phyloP scores from a whole-genome alignment of 1,139 yeast species.

The Hemisphaericaspora xylofermentans region DNA sequence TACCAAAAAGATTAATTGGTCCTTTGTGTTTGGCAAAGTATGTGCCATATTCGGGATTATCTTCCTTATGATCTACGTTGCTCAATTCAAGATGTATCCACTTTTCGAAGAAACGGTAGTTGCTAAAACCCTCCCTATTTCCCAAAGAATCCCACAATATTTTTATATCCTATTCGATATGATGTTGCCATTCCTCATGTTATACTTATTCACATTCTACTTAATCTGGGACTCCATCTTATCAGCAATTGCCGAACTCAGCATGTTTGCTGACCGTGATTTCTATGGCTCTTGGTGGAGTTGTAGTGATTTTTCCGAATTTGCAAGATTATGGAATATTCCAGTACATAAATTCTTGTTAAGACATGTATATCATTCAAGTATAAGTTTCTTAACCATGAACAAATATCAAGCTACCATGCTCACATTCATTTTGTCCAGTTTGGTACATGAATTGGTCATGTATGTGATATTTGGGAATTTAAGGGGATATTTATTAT shows the following conservation, averaged over 20 bases:
- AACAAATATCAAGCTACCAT: constrained; percentile 69
- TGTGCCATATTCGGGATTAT: constrained; percentile 86
- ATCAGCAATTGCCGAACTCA: constrained; percentile 85
- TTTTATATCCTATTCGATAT: constrained; percentile 68
- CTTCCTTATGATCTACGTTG: constrained; percentile 74
- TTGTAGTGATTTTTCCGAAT: constrained; percentile 90
- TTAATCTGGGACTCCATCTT: constrained; percentile 93
- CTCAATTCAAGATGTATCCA: constrained; percentile 80
- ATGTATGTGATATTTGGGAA: constrained; percentile 86
- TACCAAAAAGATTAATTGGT: constrained; percentile 65
- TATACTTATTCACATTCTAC: constrained; percentile 79
- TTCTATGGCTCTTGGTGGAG: constrained; percentile 99
- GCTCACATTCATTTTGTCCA: constrained; percentile 77
- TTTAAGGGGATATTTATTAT: constrained; percentile 74
- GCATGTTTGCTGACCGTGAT: constrained; percentile 82
- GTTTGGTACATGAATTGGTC: constrained; percentile 84
- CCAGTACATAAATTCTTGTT: constrained; percentile 92
- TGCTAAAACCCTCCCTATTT: constrained; percentile 47
- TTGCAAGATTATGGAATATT: constrained; percentile 89
- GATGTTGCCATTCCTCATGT: constrained; percentile 72
- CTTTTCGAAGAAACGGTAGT: constrained; percentile 59
- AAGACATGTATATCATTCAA: constrained; percentile 91
- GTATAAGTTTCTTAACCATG: constrained; percentile 72
- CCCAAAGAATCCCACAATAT: constrained; percentile 50
- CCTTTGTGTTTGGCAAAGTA: constrained; percentile 66